Conservation (phyloP, 2,329 filamentous ascomycete species). For the Hypoxylon sp. region DNA sequence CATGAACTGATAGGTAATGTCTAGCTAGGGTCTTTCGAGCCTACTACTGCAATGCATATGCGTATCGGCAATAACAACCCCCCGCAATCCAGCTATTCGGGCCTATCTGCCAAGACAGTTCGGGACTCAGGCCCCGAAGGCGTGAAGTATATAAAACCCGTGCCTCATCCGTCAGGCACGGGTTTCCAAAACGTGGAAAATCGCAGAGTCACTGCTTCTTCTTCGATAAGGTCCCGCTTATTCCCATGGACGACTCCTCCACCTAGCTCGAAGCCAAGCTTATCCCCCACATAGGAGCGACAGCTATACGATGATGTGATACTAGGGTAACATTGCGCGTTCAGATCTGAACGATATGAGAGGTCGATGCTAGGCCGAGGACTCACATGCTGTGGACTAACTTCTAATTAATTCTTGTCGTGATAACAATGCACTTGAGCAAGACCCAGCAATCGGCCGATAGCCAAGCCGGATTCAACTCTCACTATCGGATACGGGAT, state of each 20-base stretch:
- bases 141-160: conserved; percentile 32
- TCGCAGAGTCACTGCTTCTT: conserved; percentile 15
- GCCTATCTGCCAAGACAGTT: conserved; percentile 19
- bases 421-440: conserved; percentile 13
- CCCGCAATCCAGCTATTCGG: conserved; percentile 16
- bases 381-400: conserved; percentile 4
- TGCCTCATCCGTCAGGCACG: conserved; percentile 36
- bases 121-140: conserved; percentile 15
- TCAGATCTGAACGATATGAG: conserved; percentile 5
- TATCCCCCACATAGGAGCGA: conserved; percentile 26
- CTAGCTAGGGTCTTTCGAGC: not conserved
- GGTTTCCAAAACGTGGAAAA: conserved; percentile 14
- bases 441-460: not conserved
- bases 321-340: conserved; percentile 34
- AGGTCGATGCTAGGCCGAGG: conserved; percentile 4
- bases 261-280: conserved; percentile 28
- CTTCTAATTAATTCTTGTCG: not conserved
- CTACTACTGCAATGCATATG: conserved; percentile 9
- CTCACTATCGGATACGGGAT: conserved; percentile 16
- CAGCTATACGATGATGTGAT: conserved; percentile 29
- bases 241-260: conserved; percentile 9
- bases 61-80: conserved; percentile 6
- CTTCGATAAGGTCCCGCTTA: conserved; percentile 24
- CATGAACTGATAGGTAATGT: not conserved
- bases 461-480: conserved; percentile 15